Evolutionary conservation across 2,329 filamentous ascomycete species (phyloP), one percentile per base, ranked within the genome.

Genomic region (Phyllosticta paracitricarpa): DNA sequence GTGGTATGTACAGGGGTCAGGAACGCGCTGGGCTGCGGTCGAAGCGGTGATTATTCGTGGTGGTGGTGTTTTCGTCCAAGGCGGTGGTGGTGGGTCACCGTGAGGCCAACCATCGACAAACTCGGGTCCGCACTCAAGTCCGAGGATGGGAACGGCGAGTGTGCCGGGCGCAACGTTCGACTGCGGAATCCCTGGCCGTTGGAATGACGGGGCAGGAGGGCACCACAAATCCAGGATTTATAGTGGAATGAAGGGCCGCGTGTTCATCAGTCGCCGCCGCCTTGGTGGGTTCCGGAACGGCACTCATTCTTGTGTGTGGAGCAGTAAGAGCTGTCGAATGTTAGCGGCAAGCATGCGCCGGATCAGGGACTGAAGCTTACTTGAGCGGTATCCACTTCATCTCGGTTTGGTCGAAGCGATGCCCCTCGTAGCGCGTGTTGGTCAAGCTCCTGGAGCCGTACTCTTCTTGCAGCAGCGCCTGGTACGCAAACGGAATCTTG

Each of bases 401-500:
- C 14, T 14, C 68, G 54, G 70, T 65, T 25, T 64, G 56, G 61
- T 78, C 72, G 58, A 78, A 80, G 7, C 64, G 61, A 62, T 78
- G 76, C n/a, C 72, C 68, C 51, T 79, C 72, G 59, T 76, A 83
- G 51, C 70, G 71, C 7, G 74, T 77, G 40, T 76, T 71, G 2
- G 77, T 79, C 63, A 85, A 66, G 2, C 79, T 72, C 6, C 75
- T 71, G 5, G 74, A 63, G 1, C 82, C 81, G 64, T 85, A 85
- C 67, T 85, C 82, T 56, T 81, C 77, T 2, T 75, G 70, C 54
- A 85, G 72, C 26, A 86, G 68, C 40, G 77, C 76, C 8, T 78
- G 75, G 68, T 85, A 85, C 12, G 78, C 77, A 66, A 79, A 85
- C 1, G 83, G 83, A 25, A 86, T 75, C 64, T 80, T 80, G 19